Evolutionary conservation across 225 moss, liverwort and hornwort species (phyloP).

Genomic region (Bryoerythrophyllum caledonicum): DNA sequence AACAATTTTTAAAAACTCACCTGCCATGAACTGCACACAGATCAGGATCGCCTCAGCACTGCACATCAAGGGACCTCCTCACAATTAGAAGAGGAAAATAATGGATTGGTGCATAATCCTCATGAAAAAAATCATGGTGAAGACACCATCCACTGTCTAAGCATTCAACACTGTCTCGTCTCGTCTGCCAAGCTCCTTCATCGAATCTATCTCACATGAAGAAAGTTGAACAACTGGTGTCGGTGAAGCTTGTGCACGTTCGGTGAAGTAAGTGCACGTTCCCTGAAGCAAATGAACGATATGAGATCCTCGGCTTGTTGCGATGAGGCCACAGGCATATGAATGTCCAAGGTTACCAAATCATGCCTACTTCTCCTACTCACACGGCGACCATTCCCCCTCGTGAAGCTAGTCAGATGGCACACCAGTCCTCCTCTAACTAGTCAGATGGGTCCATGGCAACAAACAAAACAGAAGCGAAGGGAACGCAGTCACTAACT

Average conservation of each 20-base stretch:
- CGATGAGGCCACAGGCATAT: background rate
- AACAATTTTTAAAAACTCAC: background rate
- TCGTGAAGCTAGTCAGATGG: slow-evolving; percentile 15
- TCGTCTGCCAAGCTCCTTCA: too few relatives aligned
- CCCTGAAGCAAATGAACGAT: background rate
- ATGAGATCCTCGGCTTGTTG: background rate
- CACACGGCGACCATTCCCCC: slow-evolving; percentile 17
- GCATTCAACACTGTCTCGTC: background rate
- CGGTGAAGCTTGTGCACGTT: too few relatives aligned
- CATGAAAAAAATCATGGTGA: background rate
- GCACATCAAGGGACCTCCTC: background rate
- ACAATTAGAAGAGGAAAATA: background rate
- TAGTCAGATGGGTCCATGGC: slow-evolving; percentile 23
- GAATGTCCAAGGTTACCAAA: background rate
- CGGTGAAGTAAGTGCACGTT: background rate
- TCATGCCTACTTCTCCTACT: background rate
- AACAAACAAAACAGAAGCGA: background rate
- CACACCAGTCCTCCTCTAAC: slow-evolving; percentile 23
- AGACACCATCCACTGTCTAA: background rate
- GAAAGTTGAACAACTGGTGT: too few relatives aligned
- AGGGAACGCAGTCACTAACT: background rate
- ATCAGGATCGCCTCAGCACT: background rate
- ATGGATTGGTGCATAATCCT: background rate
- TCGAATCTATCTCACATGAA: background rate
- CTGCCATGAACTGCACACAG: background rate